Conservation (phyloP, 1,139 yeast genomes). For the Kazachstania sp. region DNA sequence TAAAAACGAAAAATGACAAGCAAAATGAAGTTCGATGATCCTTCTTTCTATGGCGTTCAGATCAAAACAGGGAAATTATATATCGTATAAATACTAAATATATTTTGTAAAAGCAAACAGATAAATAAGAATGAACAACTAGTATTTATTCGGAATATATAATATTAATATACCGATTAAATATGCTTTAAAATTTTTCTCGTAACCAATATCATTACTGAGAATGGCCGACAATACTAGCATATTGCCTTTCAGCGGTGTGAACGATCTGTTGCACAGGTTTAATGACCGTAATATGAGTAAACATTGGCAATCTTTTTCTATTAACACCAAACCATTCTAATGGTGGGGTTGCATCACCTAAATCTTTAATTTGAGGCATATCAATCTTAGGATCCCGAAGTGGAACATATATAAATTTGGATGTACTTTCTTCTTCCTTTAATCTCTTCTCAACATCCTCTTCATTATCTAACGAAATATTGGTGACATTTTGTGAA, state of each 20-base stretch:
- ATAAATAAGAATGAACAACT: neutral
- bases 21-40: constrained; percentile 4
- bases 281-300: constrained; percentile 72
- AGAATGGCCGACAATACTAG: constrained; percentile 32
- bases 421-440: constrained; percentile 53
- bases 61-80: too few relatives aligned
- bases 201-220: constrained; percentile 5
- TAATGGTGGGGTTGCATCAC: constrained; percentile 94
- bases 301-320: constrained; percentile 70
- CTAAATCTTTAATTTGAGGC: constrained; percentile 82
- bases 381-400: constrained; percentile 77
- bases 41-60: too few relatives aligned
- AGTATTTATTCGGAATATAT: neutral
- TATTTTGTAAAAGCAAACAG: constrained; percentile 2
- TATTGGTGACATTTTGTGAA: constrained; percentile 29
- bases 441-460: constrained; percentile 49
- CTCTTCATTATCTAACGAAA: constrained; percentile 28
- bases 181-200: too few relatives aligned
- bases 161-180: neutral
- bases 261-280: constrained; percentile 65
- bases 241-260: constrained; percentile 43
- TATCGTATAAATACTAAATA: too few relatives aligned
- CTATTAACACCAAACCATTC: constrained; percentile 97
- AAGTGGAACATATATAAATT: constrained; percentile 54
- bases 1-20: too few relatives aligned